phyloP scores from a whole-genome alignment of 345 rosid species.

The Brassica napus region Da-Ae NC_063444.1:1040001-1040500 shows the following conservation, averaged over 20 bases:
- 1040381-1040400: not conserved
- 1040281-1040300: constrained; percentile 13
- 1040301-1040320: not conserved
- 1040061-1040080: constrained; percentile 29
- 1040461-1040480: not conserved
- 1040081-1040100: constrained; percentile 25
- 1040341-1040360: not conserved
- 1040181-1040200: constrained; percentile 6
- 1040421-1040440: not conserved
- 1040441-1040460: not conserved
- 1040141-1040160: constrained; percentile 38
- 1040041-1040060: constrained; percentile 34
- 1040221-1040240: constrained; percentile 26
- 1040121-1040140: constrained; percentile 36
- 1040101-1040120: constrained; percentile 42
- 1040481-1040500: not conserved
- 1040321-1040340: not conserved
- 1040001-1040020: not conserved
- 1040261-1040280: constrained; percentile 24
- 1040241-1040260: constrained; percentile 19
- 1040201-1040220: constrained; percentile 30
- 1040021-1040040: not conserved
- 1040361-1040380: not conserved
- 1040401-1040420: not conserved
- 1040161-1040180: constrained; percentile 17